Conservation (phyloP, 495 filamentous ascomycete genomes). For the Penicillium turbatum region DNA sequence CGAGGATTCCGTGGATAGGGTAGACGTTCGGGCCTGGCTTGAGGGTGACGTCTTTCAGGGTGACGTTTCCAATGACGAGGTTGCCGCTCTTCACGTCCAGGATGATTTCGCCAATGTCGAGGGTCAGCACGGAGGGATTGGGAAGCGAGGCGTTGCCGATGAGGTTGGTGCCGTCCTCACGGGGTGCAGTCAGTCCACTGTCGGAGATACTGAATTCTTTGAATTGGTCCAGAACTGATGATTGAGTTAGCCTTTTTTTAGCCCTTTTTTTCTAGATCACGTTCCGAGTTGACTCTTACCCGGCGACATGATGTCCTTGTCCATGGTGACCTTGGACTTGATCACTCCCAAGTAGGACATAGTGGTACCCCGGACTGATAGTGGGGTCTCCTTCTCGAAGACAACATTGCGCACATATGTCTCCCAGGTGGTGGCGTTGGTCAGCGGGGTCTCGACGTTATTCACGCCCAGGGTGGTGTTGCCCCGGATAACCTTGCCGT, state of each 20-base stretch:
- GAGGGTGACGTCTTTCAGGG: slow-evolving; percentile 53
- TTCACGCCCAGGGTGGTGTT: slow-evolving; percentile 32
- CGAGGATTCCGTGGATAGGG: slow-evolving; percentile 42
- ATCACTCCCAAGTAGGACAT: slow-evolving; percentile 35
- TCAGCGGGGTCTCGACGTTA: slow-evolving; percentile 22
- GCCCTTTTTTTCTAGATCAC: background rate
- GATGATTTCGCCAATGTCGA: background rate
- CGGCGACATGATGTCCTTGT: slow-evolving; percentile 35
- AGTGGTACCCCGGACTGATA: slow-evolving; percentile 32
- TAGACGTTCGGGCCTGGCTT: slow-evolving; percentile 55
- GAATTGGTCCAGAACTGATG: slow-evolving; percentile 29
- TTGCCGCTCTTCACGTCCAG: slow-evolving; percentile 6
- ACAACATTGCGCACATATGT: slow-evolving; percentile 35
- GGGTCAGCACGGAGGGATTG: slow-evolving; percentile 3
- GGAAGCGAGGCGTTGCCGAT: slow-evolving; percentile 1
- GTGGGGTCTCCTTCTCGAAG: slow-evolving; percentile 23
- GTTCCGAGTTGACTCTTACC: slow-evolving; percentile 28
- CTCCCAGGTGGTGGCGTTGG: slow-evolving; percentile 27
- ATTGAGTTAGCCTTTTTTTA: slow-evolving; percentile 4
- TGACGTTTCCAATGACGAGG: slow-evolving; percentile 2
- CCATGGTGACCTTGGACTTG: slow-evolving; percentile 32
- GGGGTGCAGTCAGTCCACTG: background rate
- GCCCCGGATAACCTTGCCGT: slow-evolving; percentile 29
- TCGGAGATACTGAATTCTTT: slow-evolving; percentile 1
- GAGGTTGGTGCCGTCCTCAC: background rate